A percentile compares a stretch with the other conserved stretches of the same genome.
Conservation (phyloP, 2,329 filamentous ascomycete genomes). For the Penicillium occitanis region DNA sequence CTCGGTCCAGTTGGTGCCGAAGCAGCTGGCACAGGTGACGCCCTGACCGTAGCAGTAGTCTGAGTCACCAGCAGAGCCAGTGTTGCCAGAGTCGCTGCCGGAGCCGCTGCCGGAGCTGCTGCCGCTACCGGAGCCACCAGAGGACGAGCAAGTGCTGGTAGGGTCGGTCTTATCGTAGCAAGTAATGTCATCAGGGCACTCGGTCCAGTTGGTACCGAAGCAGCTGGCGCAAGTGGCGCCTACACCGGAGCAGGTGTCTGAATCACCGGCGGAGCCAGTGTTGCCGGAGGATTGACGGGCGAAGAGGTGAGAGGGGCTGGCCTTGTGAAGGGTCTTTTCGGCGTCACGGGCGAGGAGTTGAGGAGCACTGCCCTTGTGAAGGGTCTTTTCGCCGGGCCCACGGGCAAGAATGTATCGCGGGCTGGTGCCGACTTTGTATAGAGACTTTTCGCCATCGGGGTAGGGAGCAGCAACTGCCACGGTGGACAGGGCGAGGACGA, state of each 20-base stretch:
- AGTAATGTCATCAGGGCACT: constrained; percentile 1
- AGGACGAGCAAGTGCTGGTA: constrained; percentile 5
- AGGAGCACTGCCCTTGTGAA: constrained; percentile 6
- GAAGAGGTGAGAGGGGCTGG: neutral
- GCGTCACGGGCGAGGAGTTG: constrained; percentile 10
- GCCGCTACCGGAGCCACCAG: constrained; percentile 13
- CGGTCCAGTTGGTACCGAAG: constrained; percentile 11
- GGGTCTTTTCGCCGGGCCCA: neutral
- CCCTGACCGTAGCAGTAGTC: constrained; percentile 14
- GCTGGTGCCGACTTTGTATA: constrained; percentile 11
- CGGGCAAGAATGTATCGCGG: constrained; percentile 12
- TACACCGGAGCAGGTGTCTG: constrained; percentile 3
- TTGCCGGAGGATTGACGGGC: constrained; percentile 18
- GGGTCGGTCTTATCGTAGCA: constrained; percentile 15
- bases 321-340: constrained; percentile 12
- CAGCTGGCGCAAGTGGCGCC: constrained; percentile 18
- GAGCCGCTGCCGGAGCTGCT: constrained; percentile 10
- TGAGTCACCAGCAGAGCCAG: constrained; percentile 12
- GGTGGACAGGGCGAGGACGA: constrained; percentile 17
- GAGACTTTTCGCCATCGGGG: constrained; percentile 7
- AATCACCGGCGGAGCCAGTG: constrained; percentile 15
- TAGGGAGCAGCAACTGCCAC: constrained; percentile 12
- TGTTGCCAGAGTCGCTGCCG: neutral
- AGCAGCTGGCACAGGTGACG: constrained; percentile 19
- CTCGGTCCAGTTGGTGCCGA: constrained; percentile 6